Percentiles rank a stretch among this genome's conserved stretches.
Conservation (phyloP, 495 filamentous ascomycete genomes). For the Xylaria palmicola region DNA sequence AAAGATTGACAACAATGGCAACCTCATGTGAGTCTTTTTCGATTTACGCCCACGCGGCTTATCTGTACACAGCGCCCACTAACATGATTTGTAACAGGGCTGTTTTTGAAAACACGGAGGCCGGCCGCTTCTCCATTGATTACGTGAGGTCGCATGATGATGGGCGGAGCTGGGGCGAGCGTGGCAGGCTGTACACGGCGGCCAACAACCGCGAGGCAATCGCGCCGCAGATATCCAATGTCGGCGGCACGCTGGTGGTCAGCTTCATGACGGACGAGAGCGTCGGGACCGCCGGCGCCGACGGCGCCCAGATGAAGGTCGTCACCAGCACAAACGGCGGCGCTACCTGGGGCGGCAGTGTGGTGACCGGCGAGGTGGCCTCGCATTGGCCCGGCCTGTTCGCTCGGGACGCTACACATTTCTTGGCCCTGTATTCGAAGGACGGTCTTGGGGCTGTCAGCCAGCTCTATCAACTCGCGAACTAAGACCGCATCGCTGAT, state of each 20-base stretch:
- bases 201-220: constrained; percentile 30
- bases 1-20: constrained; percentile 34
- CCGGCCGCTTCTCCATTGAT: constrained; percentile 49
- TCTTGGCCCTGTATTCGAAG: constrained; percentile 41
- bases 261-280: constrained; percentile 67
- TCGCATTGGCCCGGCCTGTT: constrained; percentile 47
- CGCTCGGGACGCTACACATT: constrained; percentile 27
- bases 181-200: constrained; percentile 51
- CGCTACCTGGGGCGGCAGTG: constrained; percentile 35
- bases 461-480: constrained; percentile 17
- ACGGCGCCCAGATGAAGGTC: constrained; percentile 32
- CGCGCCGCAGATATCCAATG: constrained; percentile 58
- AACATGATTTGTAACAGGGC: constrained; percentile 27
- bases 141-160: constrained; percentile 56
- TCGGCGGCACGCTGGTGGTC: constrained; percentile 55
- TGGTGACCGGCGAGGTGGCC: constrained; percentile 33
- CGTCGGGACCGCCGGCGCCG: constrained; percentile 23
- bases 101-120: constrained; percentile 54
- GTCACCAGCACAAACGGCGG: constrained; percentile 42
- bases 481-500: no score
- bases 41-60: not conserved
- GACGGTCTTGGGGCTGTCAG: constrained; percentile 34
- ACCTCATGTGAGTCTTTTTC: constrained; percentile 30
- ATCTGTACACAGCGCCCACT: not conserved
- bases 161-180: constrained; percentile 53